These are phyloP conservation scores for Candida ipomoeae DNA, from an alignment of 805 yeast genomes.

Conservation along the genomic window DNA sequence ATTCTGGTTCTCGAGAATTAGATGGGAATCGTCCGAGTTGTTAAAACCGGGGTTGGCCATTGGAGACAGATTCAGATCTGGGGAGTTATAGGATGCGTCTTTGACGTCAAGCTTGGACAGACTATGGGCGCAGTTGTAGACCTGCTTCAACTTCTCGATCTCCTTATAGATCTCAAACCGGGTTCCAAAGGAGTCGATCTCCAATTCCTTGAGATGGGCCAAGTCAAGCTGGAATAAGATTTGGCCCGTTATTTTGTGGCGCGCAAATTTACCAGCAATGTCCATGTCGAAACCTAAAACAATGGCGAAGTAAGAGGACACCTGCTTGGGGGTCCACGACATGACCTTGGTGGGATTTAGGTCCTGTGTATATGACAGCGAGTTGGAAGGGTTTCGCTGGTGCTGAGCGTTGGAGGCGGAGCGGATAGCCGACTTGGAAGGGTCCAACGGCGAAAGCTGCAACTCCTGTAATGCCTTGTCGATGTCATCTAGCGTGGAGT, in stretches of 20 bases:
- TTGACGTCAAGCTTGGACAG: slow-evolving; percentile 6
- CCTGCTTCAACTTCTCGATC: slow-evolving; percentile 61
- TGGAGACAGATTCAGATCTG: slow-evolving; percentile 17
- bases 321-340: slow-evolving; percentile 85
- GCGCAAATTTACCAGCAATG: slow-evolving; percentile 74
- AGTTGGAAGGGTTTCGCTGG: slow-evolving; percentile 5
- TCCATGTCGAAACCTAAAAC: slow-evolving; percentile 67
- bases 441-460: slow-evolving; percentile 23
- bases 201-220: slow-evolving; percentile 84
- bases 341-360: slow-evolving; percentile 48
- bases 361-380: slow-evolving; percentile 19
- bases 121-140: slow-evolving; percentile 10
- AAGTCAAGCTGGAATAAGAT: slow-evolving; percentile 83
- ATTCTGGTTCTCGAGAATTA: neutral
- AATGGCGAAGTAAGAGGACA: slow-evolving; percentile 67
- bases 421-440: slow-evolving; percentile 7
- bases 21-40: slow-evolving; percentile 19
- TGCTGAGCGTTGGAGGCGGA: slow-evolving; percentile 1
- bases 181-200: slow-evolving; percentile 89
- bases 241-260: slow-evolving; percentile 85
- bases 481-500: slow-evolving; percentile 55
- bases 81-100: neutral
- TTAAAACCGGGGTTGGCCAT: slow-evolving; percentile 5
- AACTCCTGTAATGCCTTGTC: slow-evolving; percentile 70
- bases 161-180: slow-evolving; percentile 89